Percentiles rank a stretch among this genome's conserved stretches.
These are phyloP conservation scores for Carex kokanica DNA, from an alignment of 176 grass and related monocot species.

Conservation along the genomic window DNA sequence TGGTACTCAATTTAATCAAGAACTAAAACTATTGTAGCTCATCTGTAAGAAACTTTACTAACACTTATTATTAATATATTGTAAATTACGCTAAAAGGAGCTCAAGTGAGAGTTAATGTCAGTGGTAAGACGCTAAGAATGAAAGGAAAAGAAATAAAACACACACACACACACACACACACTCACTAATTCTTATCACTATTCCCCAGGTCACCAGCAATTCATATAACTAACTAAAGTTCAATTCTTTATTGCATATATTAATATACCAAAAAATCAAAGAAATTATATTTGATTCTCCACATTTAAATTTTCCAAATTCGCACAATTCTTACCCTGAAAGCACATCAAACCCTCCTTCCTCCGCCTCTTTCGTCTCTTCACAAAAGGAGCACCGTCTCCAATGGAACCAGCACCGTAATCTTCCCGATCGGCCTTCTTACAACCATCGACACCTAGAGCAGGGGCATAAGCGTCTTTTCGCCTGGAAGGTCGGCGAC, in stretches of 20 bases:
- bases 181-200: not conserved
- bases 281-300: not conserved
- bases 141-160: not conserved
- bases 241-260: not conserved
- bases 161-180: not conserved
- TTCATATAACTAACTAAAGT: not conserved
- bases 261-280: not conserved
- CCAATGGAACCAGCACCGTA: not conserved
- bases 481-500: not conserved
- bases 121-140: not conserved
- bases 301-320: not conserved
- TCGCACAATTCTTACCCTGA: not conserved
- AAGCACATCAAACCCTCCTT: conserved; percentile 12
- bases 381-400: not conserved
- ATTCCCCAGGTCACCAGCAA: not conserved
- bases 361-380: conserved; percentile 8
- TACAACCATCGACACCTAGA: not conserved
- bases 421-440: not conserved
- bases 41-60: not conserved
- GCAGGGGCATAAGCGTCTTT: not conserved
- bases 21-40: not conserved
- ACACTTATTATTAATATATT: not conserved
- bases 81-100: not conserved
- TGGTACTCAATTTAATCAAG: not conserved
- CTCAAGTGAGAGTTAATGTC: not conserved